Evolutionary conservation across 169 alveolate genomes (phyloP).

Genomic region (Cryptosporidium muris): DNA sequence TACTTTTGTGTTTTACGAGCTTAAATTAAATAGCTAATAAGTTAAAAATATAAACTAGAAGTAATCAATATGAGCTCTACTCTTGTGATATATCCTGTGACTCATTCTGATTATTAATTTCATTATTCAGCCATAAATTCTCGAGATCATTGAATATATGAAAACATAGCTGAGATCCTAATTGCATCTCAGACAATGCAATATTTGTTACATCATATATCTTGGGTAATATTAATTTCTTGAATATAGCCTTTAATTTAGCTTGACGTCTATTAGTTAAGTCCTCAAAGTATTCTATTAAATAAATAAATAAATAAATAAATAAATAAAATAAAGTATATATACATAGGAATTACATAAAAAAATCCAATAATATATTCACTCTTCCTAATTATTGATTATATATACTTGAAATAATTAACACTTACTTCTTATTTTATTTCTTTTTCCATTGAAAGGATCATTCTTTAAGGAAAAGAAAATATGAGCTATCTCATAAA

Average conservation of each 20-base stretch:
- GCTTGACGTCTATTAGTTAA: conserved; percentile 51
- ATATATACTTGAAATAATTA: neutral
- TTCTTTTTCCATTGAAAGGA: conserved; percentile 61
- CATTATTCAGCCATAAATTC: conserved; percentile 28
- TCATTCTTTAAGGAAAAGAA: conserved; percentile 39
- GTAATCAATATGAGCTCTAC: no score
- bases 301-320: neutral
- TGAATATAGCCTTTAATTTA: conserved; percentile 32
- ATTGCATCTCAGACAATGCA: conserved; percentile 24
- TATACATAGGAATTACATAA: neutral
- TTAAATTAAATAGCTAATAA: no score
- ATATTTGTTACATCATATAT: conserved; percentile 24
- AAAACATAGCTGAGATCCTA: conserved; percentile 44
- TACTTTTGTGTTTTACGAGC: no score
- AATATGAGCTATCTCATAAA: conserved; percentile 38
- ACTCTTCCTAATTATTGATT: no score
- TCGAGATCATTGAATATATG: conserved; percentile 53
- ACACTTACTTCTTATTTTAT: conserved; percentile 47
- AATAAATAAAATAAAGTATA: neutral
- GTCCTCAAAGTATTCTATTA: conserved; percentile 38
- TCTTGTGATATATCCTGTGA: conserved; percentile 27
- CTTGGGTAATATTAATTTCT: conserved; percentile 32
- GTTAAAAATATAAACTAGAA: no score
- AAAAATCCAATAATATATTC: neutral
- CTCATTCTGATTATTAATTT: neutral